phyloP scores from a whole-genome alignment of 495 filamentous ascomycete genomes.

The Podospora bellae-mahoneyi region DNA sequence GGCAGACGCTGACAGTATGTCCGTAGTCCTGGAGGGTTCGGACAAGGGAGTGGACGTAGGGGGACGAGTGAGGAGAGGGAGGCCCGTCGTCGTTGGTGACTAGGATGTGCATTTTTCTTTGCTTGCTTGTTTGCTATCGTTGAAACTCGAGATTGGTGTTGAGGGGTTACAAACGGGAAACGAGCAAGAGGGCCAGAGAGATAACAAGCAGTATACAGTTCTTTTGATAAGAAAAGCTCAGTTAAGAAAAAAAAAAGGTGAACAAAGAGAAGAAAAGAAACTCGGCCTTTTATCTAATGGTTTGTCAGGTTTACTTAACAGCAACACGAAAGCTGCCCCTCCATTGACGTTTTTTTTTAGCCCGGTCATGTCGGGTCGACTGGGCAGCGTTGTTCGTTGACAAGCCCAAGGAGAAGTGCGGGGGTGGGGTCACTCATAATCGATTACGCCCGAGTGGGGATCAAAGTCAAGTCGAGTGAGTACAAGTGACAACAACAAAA shows the following conservation, averaged over 20 bases:
- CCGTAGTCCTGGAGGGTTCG: conserved; percentile 70
- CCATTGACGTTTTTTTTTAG: conserved; percentile 19
- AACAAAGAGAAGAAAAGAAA: conserved; percentile 2
- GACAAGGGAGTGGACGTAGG: conserved; percentile 87
- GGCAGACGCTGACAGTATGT: conserved; percentile 80
- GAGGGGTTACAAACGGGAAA: neutral
- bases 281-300: neutral
- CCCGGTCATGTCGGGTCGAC: neutral
- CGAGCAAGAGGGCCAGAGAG: neutral
- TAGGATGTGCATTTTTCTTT: conserved; percentile 41
- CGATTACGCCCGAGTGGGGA: neutral
- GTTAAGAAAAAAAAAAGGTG: neutral
- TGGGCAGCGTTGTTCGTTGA: conserved; percentile 7
- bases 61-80: conserved; percentile 83
- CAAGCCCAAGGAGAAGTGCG: neutral
- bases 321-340: conserved; percentile 19
- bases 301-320: neutral
- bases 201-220: neutral
- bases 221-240: neutral
- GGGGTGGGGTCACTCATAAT: conserved; percentile 9
- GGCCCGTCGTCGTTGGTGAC: conserved; percentile 90
- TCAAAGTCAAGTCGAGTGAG: too few species aligned
- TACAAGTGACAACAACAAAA: neutral
- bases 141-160: neutral
- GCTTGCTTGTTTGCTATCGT: neutral